These are phyloP conservation scores for Artemisia tridentata DNA, from an alignment of 129 eudicot species.

Conservation along the genomic window DNA sequence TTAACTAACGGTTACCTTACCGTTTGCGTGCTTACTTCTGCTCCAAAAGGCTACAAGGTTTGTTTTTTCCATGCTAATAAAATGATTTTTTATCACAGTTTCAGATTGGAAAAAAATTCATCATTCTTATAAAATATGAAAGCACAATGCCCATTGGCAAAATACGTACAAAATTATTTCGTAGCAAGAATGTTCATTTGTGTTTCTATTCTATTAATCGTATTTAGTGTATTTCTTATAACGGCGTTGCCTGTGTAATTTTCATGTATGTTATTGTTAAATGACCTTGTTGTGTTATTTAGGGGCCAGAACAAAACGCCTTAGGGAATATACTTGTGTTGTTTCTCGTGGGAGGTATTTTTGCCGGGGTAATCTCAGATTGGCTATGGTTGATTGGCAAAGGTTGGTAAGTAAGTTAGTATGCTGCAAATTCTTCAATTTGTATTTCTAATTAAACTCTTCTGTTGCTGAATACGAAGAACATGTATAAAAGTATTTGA, in stretches of 20 bases:
- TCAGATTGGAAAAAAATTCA: not conserved
- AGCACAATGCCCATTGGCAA: too few species aligned
- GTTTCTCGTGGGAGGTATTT: conserved; percentile 42
- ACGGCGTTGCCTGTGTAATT: too few species aligned
- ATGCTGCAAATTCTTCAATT: too few species aligned
- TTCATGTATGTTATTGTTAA: not conserved
- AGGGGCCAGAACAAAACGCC: conserved; percentile 66
- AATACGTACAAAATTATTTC: too few species aligned
- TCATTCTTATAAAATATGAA: too few species aligned
- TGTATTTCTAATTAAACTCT: too few species aligned
- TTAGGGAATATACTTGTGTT: conserved; percentile 45
- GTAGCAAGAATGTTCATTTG: too few species aligned
- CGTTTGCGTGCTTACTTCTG: conserved; percentile 42
- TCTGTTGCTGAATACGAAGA: too few species aligned
- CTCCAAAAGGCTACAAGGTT: conserved; percentile 54
- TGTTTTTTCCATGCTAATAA: not conserved
- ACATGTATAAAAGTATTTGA: too few species aligned
- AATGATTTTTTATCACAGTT: not conserved
- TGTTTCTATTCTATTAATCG: too few species aligned
- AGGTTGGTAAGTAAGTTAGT: conserved; percentile 36
- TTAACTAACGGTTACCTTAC: conserved; percentile 45
- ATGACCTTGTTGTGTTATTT: too few species aligned
- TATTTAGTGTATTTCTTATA: too few species aligned
- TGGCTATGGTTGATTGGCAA: conserved; percentile 59
- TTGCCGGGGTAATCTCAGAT: conserved; percentile 37